A percentile compares a stretch with the other conserved stretches of the same genome.
phyloP scores from a whole-genome alignment of 495 filamentous ascomycete genomes.

The Glarea lozoyensis region DNA sequence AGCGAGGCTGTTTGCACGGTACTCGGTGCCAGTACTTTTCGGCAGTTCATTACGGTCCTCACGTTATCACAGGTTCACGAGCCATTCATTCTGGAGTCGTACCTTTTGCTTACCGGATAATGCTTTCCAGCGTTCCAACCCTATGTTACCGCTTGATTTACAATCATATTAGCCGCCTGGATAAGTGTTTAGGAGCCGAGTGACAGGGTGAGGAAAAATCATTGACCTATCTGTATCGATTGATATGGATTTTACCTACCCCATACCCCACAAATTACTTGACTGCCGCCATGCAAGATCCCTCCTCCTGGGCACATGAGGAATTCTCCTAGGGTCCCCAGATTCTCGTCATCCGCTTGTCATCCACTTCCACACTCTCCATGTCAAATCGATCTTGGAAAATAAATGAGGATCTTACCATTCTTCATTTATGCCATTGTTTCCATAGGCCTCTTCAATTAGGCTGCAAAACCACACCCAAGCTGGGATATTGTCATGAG shows the following conservation, averaged over 20 bases:
- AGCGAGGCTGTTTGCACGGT: neutral
- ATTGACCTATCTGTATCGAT: neutral
- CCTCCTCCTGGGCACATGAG: neutral
- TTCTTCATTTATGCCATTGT: neutral
- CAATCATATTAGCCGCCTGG: constrained; percentile 1
- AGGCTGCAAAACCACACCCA: neutral
- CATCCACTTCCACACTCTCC: neutral
- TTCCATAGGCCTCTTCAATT: neutral
- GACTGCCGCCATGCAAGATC: constrained; percentile 1
- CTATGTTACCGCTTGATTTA: neutral
- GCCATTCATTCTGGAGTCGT: neutral
- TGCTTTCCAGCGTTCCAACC: neutral
- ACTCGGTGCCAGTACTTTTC: neutral
- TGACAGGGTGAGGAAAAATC: neutral
- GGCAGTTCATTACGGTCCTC: neutral
- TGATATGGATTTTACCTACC: neutral
- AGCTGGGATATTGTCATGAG: constrained; percentile 3
- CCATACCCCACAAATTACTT: constrained; percentile 3
- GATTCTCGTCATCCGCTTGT: neutral
- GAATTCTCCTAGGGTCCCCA: too few relatives aligned
- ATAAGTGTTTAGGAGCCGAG: neutral
- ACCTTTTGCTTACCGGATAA: neutral
- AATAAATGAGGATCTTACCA: neutral
- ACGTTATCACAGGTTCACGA: neutral
- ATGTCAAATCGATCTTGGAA: neutral